Percentiles rank a stretch among this genome's conserved stretches.
These are phyloP conservation scores for Podospora australis DNA, from an alignment of 495 filamentous ascomycete species.

Conservation along the genomic window DNA sequence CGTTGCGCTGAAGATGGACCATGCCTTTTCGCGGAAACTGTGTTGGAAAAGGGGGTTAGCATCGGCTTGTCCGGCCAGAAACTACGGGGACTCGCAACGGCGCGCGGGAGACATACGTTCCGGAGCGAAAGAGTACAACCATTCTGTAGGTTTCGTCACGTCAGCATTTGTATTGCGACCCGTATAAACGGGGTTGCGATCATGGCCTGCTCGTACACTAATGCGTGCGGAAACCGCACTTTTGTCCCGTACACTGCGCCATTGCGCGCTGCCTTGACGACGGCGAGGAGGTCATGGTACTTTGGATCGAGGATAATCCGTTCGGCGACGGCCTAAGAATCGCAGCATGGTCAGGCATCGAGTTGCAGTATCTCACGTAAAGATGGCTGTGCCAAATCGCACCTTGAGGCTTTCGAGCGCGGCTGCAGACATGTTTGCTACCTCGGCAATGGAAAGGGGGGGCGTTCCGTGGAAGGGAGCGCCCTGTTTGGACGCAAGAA, in stretches of 20 bases:
- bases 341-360: slow-evolving; percentile 8
- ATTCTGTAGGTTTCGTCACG: slow-evolving; percentile 48
- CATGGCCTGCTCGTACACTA: slow-evolving; percentile 58
- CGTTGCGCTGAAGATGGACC: slow-evolving; percentile 76
- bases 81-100: not conserved
- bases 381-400: slow-evolving; percentile 8
- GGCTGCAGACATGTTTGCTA: slow-evolving; percentile 26
- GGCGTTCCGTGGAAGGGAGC: too few species aligned
- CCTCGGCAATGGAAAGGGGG: slow-evolving; percentile 32
- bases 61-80: not conserved
- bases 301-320: slow-evolving; percentile 70
- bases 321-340: slow-evolving; percentile 46
- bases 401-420: slow-evolving; percentile 32
- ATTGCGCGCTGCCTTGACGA: slow-evolving; percentile 91
- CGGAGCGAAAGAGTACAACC: slow-evolving; percentile 89
- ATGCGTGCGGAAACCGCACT: slow-evolving; percentile 95
- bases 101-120: slow-evolving; percentile 50
- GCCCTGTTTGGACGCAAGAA: not conserved
- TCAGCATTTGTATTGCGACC: slow-evolving; percentile 40
- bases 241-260: slow-evolving; percentile 95
- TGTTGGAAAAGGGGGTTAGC: not conserved
- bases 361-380: not conserved
- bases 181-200: not conserved
- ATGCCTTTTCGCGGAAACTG: slow-evolving; percentile 70
- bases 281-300: slow-evolving; percentile 71